Base-by-base conservation (phyloP, 768 basidiomycete genomes). In the Pleurotus sapidus region DNA sequence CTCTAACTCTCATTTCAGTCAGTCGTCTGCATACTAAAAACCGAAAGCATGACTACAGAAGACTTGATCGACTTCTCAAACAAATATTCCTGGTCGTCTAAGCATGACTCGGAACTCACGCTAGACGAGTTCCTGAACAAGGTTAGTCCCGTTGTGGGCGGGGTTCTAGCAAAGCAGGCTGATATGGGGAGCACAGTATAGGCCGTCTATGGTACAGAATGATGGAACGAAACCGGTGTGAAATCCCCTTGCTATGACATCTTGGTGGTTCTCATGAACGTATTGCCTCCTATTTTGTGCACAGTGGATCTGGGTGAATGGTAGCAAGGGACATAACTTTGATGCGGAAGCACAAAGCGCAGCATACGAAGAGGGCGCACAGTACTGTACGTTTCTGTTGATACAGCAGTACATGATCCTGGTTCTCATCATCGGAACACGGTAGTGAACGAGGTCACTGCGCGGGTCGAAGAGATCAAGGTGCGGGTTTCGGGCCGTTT, bases 151-250 rank as follows among this genome's bases (percentile, higher is more conserved):
- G 30, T 34, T 34, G 8, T 11, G 30, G 30, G 11, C 9, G 30
- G 30, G 30, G 30, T 34, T 3, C 30, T 34, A 9, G 9, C 30
- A 34, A 34, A 11, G 30, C 4, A 34, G 30, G 4, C 39, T 38
- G n/a, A 47, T 24, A 39, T 43, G 15, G 34, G 20, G 15, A 6
- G 23, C 53, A 11, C 59, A 90, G 88, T 88, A 83, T 61, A 86
- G 77, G 53, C 89, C 89, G 1, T 89, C 88, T 15, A 86, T 90
- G 87, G 84, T 89, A 8, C 83, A 88, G 61, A 82, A 91, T 64
- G 86, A 90, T 57, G 89, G 88, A 3, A 86, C 77, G 0, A 90
- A 89, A 68, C 88, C 88, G 43, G 89, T 89, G 57, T 66, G 83
- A 59, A 34, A 34, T 3, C 30, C 11, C 30, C 30, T 34, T 34